Evolutionary conservation across 208 protist species (phyloP).

Genomic region (Porcisia hertigi): DNA sequence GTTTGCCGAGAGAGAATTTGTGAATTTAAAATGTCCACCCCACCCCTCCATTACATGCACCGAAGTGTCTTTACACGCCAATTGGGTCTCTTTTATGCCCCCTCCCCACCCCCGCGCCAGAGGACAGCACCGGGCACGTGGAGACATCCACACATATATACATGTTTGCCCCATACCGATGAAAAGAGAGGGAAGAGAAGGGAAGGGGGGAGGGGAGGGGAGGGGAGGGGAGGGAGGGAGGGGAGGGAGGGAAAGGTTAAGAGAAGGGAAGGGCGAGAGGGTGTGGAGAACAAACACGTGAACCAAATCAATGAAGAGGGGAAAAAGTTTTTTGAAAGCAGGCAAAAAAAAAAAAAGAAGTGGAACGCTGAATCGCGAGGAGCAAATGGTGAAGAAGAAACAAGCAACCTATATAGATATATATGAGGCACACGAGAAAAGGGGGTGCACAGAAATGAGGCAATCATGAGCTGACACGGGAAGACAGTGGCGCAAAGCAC

Average conservation of each 20-base stretch:
- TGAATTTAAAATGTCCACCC: background rate
- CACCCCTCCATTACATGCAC: background rate
- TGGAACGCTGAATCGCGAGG: background rate
- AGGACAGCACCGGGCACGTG: background rate
- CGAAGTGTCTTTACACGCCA: background rate
- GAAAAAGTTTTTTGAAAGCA: background rate
- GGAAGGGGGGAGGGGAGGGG: background rate
- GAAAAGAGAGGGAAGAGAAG: background rate
- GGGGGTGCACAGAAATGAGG: background rate
- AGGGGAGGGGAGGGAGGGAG: background rate
- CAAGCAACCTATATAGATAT: background rate
- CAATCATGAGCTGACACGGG: background rate
- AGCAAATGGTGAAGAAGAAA: background rate
- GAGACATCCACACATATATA: background rate
- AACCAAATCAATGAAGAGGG: background rate
- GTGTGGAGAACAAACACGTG: background rate
- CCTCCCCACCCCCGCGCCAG: background rate
- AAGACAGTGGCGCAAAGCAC: background rate
- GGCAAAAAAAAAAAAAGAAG: conserved; percentile 6
- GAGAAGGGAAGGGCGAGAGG: background rate
- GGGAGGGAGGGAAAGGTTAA: background rate
- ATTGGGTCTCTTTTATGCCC: background rate
- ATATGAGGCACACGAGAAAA: background rate
- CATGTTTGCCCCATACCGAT: background rate
- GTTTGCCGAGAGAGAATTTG: background rate